phyloP scores from a whole-genome alignment of 495 filamentous ascomycete genomes.

The Lichina pygmaea region DNA sequence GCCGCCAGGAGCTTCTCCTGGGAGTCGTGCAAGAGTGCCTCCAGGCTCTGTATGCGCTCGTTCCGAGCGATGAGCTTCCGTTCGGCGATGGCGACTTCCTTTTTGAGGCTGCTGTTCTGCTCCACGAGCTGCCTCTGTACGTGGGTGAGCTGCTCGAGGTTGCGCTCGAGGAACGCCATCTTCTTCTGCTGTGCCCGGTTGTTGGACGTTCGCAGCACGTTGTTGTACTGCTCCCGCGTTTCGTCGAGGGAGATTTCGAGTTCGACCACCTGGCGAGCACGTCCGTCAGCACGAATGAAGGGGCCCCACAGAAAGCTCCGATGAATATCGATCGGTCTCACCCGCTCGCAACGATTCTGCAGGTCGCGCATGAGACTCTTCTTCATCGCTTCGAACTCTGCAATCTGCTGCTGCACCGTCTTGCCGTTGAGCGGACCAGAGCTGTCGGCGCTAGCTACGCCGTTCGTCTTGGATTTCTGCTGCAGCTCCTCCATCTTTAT shows the following conservation, averaged over 20 bases:
- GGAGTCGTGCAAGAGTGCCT: constrained; percentile 77
- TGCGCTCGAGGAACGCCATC: constrained; percentile 97
- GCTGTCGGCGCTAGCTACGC: constrained; percentile 23
- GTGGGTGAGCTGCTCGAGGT: constrained; percentile 88
- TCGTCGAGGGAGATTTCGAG: constrained; percentile 91
- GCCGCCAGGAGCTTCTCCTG: constrained; percentile 92
- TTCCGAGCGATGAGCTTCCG: constrained; percentile 88
- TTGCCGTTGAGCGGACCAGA: constrained; percentile 45
- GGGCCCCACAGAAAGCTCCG: background rate
- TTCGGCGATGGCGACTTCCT: constrained; percentile 96
- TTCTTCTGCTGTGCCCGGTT: constrained; percentile 98
- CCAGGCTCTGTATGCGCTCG: constrained; percentile 81
- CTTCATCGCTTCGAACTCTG: constrained; percentile 98
- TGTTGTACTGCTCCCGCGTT: constrained; percentile 95
- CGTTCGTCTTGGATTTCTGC: constrained; percentile 30
- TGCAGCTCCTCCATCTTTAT: constrained; percentile 51
- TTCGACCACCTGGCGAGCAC: constrained; percentile 38
- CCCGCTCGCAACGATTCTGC: constrained; percentile 91
- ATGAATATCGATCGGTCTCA: constrained; percentile 4
- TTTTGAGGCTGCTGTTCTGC: constrained; percentile 88
- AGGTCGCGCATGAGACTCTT: constrained; percentile 96
- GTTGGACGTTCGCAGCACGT: constrained; percentile 81
- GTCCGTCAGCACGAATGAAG: background rate
- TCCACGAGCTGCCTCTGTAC: constrained; percentile 95
- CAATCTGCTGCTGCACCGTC: constrained; percentile 89